phyloP scores from a whole-genome alignment of 208 protist species.

The Wallacemonas sp. region DNA sequence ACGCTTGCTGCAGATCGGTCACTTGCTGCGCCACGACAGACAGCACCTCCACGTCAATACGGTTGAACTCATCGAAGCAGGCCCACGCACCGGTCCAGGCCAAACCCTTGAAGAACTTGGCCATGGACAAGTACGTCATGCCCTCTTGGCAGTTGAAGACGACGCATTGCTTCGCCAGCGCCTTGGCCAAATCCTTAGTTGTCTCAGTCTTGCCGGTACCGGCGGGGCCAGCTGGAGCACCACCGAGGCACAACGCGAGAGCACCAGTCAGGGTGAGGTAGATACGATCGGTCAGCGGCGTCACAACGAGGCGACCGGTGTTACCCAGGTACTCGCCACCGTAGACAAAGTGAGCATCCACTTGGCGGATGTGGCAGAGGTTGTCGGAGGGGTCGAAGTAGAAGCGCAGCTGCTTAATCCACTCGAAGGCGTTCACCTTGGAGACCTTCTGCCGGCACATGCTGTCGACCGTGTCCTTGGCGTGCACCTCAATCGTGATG shows the following conservation, averaged over 20 bases:
- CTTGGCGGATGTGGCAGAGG: constrained; percentile 91
- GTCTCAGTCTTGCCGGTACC: constrained; percentile 96
- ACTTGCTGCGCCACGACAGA: constrained; percentile 97
- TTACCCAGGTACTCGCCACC: constrained; percentile 98
- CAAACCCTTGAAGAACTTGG: constrained; percentile 97
- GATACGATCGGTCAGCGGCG: constrained; percentile 96
- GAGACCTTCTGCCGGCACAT: constrained; percentile 71
- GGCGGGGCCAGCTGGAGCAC: constrained; percentile 91
- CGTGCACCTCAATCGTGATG: constrained; percentile 98
- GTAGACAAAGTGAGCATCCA: constrained; percentile 95
- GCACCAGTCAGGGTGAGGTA: constrained; percentile 97
- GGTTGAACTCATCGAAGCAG: constrained; percentile 99
- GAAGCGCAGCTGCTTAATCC: constrained; percentile 97
- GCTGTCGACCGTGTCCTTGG: constrained; percentile 92
- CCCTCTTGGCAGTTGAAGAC: constrained; percentile 98
- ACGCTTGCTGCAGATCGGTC: constrained; percentile 95
- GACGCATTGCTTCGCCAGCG: constrained; percentile 97
- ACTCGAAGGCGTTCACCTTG: constrained; percentile 93
- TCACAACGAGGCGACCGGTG: constrained; percentile 96
- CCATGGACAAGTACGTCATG: constrained; percentile 96
- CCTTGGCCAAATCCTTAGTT: constrained; percentile 98
- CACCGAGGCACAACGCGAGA: constrained; percentile 92
- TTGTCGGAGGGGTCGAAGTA: constrained; percentile 93
- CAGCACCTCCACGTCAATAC: constrained; percentile 97
- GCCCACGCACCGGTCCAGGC: constrained; percentile 97